Evolutionary conservation across 495 filamentous ascomycete species (phyloP).

Genomic region (Xylaria nigripes): DNA sequence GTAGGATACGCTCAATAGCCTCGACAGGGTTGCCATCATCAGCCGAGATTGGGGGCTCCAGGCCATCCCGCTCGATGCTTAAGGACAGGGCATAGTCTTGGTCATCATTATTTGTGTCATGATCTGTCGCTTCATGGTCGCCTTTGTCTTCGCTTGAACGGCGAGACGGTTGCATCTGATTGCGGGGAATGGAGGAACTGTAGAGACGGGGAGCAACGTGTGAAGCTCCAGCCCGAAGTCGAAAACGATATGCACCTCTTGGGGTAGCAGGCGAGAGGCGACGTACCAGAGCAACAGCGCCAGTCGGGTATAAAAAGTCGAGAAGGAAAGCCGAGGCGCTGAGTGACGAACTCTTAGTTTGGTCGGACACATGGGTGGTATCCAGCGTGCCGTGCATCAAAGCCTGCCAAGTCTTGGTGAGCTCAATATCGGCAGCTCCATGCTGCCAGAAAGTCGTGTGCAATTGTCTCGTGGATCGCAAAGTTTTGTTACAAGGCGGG

Average conservation of each 20-base stretch:
- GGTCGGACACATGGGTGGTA: slow-evolving; percentile 3
- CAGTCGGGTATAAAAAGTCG: slow-evolving; percentile 56
- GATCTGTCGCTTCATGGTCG: background rate
- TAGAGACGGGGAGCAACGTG: slow-evolving; percentile 18
- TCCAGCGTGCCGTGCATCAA: slow-evolving; percentile 26
- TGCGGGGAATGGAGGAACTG: slow-evolving; percentile 15
- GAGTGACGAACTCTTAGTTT: slow-evolving; percentile 20
- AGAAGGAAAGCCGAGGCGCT: slow-evolving; percentile 41
- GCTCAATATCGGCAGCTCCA: slow-evolving; percentile 49
- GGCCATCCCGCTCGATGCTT: background rate
- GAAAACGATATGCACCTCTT: slow-evolving; percentile 9
- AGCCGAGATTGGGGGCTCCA: background rate
- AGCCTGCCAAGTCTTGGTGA: slow-evolving; percentile 40
- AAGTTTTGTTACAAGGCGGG: slow-evolving; percentile 45
- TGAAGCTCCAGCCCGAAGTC: slow-evolving; percentile 3
- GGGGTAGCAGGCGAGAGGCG: slow-evolving; percentile 18
- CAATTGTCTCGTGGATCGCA: slow-evolving; percentile 51
- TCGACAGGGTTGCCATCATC: background rate
- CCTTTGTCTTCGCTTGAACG: background rate
- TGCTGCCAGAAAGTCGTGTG: slow-evolving; percentile 62
- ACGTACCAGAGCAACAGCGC: slow-evolving; percentile 42
- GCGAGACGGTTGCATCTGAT: background rate
- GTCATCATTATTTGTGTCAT: background rate
- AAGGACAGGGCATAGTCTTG: background rate
- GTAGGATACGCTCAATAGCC: slow-evolving; percentile 12